Evolutionary conservation across 2,329 filamentous ascomycete species (phyloP).

Genomic region (Phaeosphaeriaceae sp.): DNA sequence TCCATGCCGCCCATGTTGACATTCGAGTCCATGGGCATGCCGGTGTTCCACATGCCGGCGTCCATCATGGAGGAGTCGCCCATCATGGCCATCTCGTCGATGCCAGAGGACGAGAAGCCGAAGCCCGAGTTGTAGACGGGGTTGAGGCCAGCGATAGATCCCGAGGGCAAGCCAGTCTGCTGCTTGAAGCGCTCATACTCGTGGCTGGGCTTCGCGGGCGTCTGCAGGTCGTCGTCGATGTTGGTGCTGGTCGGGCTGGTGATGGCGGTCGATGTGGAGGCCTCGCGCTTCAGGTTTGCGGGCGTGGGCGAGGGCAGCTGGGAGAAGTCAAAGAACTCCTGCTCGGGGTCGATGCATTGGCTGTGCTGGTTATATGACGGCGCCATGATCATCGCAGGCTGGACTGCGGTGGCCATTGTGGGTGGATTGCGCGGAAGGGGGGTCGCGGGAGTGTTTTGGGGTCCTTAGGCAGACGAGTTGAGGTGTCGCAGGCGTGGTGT

Average conservation of each 20-base stretch:
- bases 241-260: slow-evolving; percentile 62
- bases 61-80: slow-evolving; percentile 60
- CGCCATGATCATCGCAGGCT: slow-evolving; percentile 45
- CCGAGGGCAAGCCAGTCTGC: slow-evolving; percentile 89
- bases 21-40: slow-evolving; percentile 59
- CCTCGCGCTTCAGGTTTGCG: slow-evolving; percentile 57
- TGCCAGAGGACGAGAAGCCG: slow-evolving; percentile 65
- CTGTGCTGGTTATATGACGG: slow-evolving; percentile 38
- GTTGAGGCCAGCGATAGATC: slow-evolving; percentile 81
- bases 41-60: slow-evolving; percentile 60
- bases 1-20: slow-evolving; percentile 73
- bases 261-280: slow-evolving; percentile 60
- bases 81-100: slow-evolving; percentile 71
- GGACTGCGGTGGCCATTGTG: slow-evolving; percentile 46
- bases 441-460: slow-evolving; percentile 16
- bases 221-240: slow-evolving; percentile 61
- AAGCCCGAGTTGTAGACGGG: slow-evolving; percentile 55
- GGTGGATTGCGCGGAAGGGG: slow-evolving; percentile 18
- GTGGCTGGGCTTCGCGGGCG: slow-evolving; percentile 83
- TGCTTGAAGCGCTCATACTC: slow-evolving; percentile 96
- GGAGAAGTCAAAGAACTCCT: slow-evolving; percentile 63
- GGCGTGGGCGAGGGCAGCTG: slow-evolving; percentile 67
- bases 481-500: slow-evolving; percentile 30
- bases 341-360: slow-evolving; percentile 51
- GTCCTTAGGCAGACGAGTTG: slow-evolving; percentile 38